These are phyloP conservation scores for Phallus indusiatus DNA, from an alignment of 768 basidiomycete genomes.

Conservation along the genomic window DNA sequence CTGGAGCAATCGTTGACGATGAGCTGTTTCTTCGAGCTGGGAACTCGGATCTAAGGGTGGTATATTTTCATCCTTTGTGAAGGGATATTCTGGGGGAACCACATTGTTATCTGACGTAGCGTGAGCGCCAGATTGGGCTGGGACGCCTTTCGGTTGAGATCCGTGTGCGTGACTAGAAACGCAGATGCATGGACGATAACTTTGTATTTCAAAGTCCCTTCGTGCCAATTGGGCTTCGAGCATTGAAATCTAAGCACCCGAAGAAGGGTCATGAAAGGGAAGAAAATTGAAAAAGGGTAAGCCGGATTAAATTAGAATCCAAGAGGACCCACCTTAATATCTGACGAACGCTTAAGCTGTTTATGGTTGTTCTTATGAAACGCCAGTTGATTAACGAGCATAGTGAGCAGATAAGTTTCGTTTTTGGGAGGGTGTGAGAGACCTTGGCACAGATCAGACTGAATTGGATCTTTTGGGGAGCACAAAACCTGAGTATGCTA, in stretches of 20 bases:
- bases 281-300: background rate
- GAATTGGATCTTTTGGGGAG: background rate
- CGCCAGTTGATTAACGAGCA: background rate
- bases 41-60: no score
- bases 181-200: background rate
- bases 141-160: background rate
- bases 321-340: background rate
- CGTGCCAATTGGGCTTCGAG: slow-evolving; percentile 6
- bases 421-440: background rate
- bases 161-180: background rate
- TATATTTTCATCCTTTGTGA: no score
- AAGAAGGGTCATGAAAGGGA: background rate
- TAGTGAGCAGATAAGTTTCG: background rate
- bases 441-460: background rate
- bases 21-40: background rate
- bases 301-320: background rate
- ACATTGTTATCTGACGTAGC: background rate
- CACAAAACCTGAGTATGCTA: background rate
- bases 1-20: background rate
- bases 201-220: background rate
- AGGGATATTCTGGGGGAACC: no score
- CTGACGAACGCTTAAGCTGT: background rate
- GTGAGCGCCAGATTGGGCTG: background rate
- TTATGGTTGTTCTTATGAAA: background rate
- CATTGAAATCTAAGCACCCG: slow-evolving; percentile 4